phyloP scores from a whole-genome alignment of 176 grass and related monocot species.

The Bonia amplexicaulis region DNA sequence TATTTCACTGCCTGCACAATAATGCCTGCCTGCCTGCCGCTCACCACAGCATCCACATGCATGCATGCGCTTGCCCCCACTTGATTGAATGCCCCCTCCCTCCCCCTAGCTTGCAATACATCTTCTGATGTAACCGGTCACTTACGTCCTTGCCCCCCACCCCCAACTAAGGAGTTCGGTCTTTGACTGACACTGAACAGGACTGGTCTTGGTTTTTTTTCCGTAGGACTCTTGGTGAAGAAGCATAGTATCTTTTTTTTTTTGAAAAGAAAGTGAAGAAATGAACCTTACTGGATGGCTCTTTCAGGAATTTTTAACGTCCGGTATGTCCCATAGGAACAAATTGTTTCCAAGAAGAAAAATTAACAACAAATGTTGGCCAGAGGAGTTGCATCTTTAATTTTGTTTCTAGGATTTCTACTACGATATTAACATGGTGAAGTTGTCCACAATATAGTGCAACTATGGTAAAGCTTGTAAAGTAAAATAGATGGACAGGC shows the following conservation, averaged over 20 bases:
- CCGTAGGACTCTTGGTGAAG: background rate
- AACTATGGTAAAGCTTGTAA: background rate
- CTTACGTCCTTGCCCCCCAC: background rate
- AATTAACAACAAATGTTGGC: background rate
- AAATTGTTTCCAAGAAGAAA: too few species aligned
- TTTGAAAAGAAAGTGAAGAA: background rate
- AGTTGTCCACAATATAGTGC: background rate
- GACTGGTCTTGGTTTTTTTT: slow-evolving; percentile 7
- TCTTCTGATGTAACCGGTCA: slow-evolving; percentile 31
- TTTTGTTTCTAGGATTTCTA: background rate
- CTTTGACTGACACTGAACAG: slow-evolving; percentile 8
- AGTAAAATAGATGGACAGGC: background rate
- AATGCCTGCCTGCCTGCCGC: slow-evolving; percentile 25
- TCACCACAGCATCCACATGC: background rate
- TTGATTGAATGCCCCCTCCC: slow-evolving; percentile 37
- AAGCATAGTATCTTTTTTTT: background rate
- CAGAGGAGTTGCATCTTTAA: slow-evolving; percentile 17
- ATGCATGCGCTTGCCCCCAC: slow-evolving; percentile 37
- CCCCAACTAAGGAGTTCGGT: background rate
- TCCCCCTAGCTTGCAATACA: background rate
- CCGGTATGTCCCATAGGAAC: background rate
- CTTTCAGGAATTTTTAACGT: slow-evolving; percentile 7
- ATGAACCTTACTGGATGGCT: slow-evolving; percentile 15
- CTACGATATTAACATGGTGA: background rate
- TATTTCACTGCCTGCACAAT: slow-evolving; percentile 34